Evolutionary conservation across 129 eudicot species (phyloP), one percentile per base, ranked within the genome.

Genomic region (Tagetes patula): DNA sequence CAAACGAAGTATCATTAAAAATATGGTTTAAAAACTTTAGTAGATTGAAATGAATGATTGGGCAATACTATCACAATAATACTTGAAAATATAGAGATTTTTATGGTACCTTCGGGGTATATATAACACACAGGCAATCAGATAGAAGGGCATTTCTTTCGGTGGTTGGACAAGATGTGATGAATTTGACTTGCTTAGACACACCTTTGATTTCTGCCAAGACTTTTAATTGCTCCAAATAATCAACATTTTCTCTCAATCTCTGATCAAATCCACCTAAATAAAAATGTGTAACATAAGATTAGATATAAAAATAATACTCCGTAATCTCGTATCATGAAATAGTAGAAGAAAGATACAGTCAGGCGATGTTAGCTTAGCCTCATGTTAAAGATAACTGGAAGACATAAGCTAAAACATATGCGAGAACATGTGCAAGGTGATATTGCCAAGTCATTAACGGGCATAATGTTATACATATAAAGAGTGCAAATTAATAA

Each of bases 251-350:
- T 85, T 94, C 98, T 76, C 88, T 84, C 65, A 94, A 81, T 0
- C 98, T 87, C 65, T 71, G 78, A 80, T 94, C 98, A 54, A 80
- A 94, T 62, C 98, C 98, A 80, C 98, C 98, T 94, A 84, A 34
- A 82, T 36, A 3, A 11, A 55, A 37, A 67, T n/a, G 3, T 40
- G 12, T 64, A 60, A 34, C 27, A 11, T 60, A 64, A 40, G 65
- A 59, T 59, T 34, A 3, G 8, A 59, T 32, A 59, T 20, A 20
- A 20, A 20, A 20, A 20, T 20, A 37, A 37, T 62, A 37, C 47
- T 37, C 38, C 13, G 3, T 9, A 38, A 34, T 33, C 43, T 10
- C 37, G 37, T 27, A 56, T 30, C 5, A 30, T 58, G 8, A 56
- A 8, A 56, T 9, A 30, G 36, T 36, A 55, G 9, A 32, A 2